A percentile compares a stretch with the other conserved stretches of the same genome.
Evolutionary conservation across 2,329 filamentous ascomycete species (phyloP).

Genomic region (Sclerotinia borealis): DNA sequence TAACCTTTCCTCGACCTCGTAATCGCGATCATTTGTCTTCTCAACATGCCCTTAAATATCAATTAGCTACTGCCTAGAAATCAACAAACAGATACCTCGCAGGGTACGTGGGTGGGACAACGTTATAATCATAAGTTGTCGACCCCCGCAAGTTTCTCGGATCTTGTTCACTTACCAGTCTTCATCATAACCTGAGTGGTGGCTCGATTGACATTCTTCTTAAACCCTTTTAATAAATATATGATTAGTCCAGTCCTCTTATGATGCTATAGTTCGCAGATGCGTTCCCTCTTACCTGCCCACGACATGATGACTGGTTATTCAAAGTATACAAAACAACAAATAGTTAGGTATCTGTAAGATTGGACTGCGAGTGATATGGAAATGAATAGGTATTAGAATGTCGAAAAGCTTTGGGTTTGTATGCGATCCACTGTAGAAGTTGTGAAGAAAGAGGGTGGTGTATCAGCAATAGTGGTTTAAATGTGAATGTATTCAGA

Average conservation of each 20-base stretch:
- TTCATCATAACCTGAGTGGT: slow-evolving; percentile 99
- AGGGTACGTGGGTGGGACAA: background rate
- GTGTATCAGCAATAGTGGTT: background rate
- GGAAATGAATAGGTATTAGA: background rate
- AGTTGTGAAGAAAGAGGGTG: background rate
- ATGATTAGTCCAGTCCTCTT: background rate
- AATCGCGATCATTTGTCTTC: slow-evolving; percentile 96
- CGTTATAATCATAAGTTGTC: background rate
- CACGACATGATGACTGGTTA: slow-evolving; percentile 39
- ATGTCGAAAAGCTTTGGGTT: background rate
- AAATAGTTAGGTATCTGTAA: background rate
- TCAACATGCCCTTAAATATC: slow-evolving; percentile 73
- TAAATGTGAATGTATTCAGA: slow-evolving; percentile 1
- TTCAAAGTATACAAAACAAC: background rate
- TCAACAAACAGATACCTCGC: background rate
- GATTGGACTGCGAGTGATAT: background rate
- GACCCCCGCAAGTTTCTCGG: background rate
- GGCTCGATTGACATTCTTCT: slow-evolving; percentile 97
- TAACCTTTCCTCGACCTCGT: slow-evolving; percentile 91
- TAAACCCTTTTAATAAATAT: slow-evolving; percentile 53
- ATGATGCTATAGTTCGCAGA: slow-evolving; percentile 26
- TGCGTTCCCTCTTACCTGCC: slow-evolving; percentile 36
- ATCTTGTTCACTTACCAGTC: slow-evolving; percentile 54
- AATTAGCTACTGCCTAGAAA: background rate
- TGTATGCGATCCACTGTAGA: background rate